Evolutionary conservation across 2,329 filamentous ascomycete genomes (phyloP), one percentile per base, ranked within the genome.

Genomic region (Pestalotiopsis sp.): DNA sequence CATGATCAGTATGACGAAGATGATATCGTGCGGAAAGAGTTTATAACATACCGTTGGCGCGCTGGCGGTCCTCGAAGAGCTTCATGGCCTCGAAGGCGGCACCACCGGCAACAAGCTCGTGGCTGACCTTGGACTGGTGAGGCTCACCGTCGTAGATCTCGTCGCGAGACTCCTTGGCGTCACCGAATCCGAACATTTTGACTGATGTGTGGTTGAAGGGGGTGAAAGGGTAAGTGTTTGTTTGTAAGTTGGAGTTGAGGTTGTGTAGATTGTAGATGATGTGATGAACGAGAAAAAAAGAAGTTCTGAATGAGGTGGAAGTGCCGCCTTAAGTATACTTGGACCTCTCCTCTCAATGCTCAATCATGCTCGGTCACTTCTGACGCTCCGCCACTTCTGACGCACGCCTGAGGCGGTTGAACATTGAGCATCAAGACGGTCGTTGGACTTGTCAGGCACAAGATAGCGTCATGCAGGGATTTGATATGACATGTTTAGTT

Each of bases 71-170:
- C 82, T 95, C 92, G 75, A 90, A 95, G 25, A 90, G 84, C 85
- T 94, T 94, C 87, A 95, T 92, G 75, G 90, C 93, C 72, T 89
- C 91, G 78, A 95, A 95, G 71, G 91, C 89, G 68, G 92, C 93
- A 68, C 90, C 93, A 71, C 92, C 92, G 72, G 90, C 92, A 67
- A 95, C 78, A 62, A 93, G 77, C 83, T 96, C 92, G 81, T 95
- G 93, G 73, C 87, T 87, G 76, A 93, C 82, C 77, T 87, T 87
- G 74, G 86, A 84, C 81, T 93, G 82, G 82, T 93, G 85, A 69
- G 85, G 45, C 65, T 80, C 70, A 65, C 77, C 77, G 55, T 80
- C 74, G 75, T 86, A 82, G 69, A 83, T 75, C 72, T 84, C 73
- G 70, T 86, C 79, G 72, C 82, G 84, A n/a, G 80, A 75, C 23